A percentile compares a stretch with the other conserved stretches of the same genome.
Conservation (phyloP, 2,329 filamentous ascomycete species). For the Aspergillus jensenii region DNA sequence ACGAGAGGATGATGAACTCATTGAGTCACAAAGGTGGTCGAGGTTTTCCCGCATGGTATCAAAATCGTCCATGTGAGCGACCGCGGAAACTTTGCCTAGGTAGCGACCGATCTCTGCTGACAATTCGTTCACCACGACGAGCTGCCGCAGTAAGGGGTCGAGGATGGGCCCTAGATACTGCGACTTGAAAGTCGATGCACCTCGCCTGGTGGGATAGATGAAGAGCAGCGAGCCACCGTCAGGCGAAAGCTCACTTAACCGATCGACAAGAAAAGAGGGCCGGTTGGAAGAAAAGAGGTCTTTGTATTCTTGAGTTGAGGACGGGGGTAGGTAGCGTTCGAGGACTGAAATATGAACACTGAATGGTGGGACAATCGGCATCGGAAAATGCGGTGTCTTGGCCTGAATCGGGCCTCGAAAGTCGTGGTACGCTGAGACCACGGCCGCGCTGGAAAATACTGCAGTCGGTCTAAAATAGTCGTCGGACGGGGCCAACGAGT, state of each 20-base stretch:
- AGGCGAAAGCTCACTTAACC: slow-evolving; percentile 59
- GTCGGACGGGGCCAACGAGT: slow-evolving; percentile 47
- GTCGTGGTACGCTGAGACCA: slow-evolving; percentile 59
- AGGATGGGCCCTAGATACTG: slow-evolving; percentile 62
- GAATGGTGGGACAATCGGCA: slow-evolving; percentile 59
- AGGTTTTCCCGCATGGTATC: slow-evolving; percentile 48
- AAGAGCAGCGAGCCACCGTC: slow-evolving; percentile 60
- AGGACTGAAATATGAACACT: slow-evolving; percentile 62
- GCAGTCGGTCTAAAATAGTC: slow-evolving; percentile 61
- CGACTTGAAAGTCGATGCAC: slow-evolving; percentile 58
- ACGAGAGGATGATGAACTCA: slow-evolving; percentile 39
- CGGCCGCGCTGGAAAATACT: slow-evolving; percentile 62
- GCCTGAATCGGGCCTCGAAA: slow-evolving; percentile 48
- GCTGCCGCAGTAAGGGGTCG: slow-evolving; percentile 59
- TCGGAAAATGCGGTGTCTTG: slow-evolving; percentile 48
- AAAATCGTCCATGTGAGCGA: slow-evolving; percentile 56
- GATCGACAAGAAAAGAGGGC: slow-evolving; percentile 60
- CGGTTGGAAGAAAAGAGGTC: slow-evolving; percentile 58
- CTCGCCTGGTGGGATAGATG: slow-evolving; percentile 61
- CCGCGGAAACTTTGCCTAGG: slow-evolving; percentile 55
- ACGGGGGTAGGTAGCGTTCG: slow-evolving; percentile 66
- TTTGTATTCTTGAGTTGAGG: slow-evolving; percentile 57
- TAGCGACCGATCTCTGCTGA: slow-evolving; percentile 56
- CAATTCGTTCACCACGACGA: slow-evolving; percentile 59
- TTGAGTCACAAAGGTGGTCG: slow-evolving; percentile 37